Evolutionary conservation across 352 stramenopile genomes (phyloP), one percentile per base, ranked within the genome.

Genomic region (Globisporangium alternatum): DNA sequence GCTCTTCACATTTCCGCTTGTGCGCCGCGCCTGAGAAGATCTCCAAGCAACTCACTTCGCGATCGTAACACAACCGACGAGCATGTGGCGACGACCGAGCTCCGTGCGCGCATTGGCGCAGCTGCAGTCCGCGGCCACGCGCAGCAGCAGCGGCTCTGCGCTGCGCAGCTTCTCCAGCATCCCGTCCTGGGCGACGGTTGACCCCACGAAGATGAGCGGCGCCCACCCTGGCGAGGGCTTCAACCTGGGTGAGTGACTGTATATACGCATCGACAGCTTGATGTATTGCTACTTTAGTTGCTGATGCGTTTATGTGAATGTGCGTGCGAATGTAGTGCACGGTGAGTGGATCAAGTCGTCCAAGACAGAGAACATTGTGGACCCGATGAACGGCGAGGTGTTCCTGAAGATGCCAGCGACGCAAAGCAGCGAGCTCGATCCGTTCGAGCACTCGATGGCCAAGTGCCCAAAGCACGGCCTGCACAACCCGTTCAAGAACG

Each of bases 401-500:
- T 98, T 99, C 60, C 89, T 99, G 66, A 90, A 90, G 30, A 91
- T 99, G 71, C 95, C 96, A 7, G 81, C 97, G 62, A 98, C 96
- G 56, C 79, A 96, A 66, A 83, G 74, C 65, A 60, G 85, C 45
- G 96, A 99, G 74, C 72, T 99, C 13, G 54, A 77, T 56, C 87
- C 89, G 2, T 99, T 99, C 65, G 82, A 98, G 35, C 78, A 98
- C 39, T 98, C 87, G 68, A 90, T 99, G 78, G 77, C 72, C 15
- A 83, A 71, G 31, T 97, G 94, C 57, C 90, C 96, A 12, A 99
- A 99, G 84, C 96, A 95, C 68, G 97, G 97, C 1, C 76, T 99
- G 52, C 97, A 99, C 86, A 99, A 99, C 80, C 97, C 97, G 31
- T 83, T 98, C 54, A 99, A 99, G 85, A 98, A 98, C 72, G 81